Evolutionary conservation across 228 moss, liverwort and hornwort genomes (phyloP), one percentile per base, ranked within the genome.

Genomic region (Sphagnum magellanicum): DNA sequence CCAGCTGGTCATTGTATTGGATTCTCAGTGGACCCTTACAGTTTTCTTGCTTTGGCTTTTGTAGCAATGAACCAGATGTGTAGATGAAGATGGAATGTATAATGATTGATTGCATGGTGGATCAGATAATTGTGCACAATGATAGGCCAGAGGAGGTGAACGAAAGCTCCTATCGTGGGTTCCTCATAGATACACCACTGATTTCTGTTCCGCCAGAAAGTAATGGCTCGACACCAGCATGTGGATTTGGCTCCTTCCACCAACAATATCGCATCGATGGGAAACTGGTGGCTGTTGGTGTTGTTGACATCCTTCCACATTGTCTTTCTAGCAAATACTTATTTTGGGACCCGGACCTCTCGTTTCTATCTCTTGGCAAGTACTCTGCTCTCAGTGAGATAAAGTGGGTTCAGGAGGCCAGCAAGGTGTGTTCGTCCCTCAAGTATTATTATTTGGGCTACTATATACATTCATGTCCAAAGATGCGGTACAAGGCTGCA

Each of bases 261-360:
- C 98, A 98, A 74, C 98, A 94, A 68, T 98, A 98, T 73, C 76
- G 76, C 64, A 78, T 98, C 49, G 82, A 90, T 74, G 98, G 94
- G 57, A 85, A 79, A 75, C 73, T 98, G 50, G 86, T 98, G 68
- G 98, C 98, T 66, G 98, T 98, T 11, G 98, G 98, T 60, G 98
- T 98, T 50, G 81, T 98, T 63, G 98, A 98, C 64, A 87, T 98
- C 66, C 73, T 98, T 9, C 98, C 98, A 68, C 58, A 77, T 67
- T 98, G 94, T 74, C 87, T 98, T 61, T 98, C 98, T 51, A 98
- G 98, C 89, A 98, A 93, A 75, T 98, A 98, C 65, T 73, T 94
- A 60, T 92, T 98, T 68, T 98, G 98, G 98, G 91, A 98, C 75
- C 98, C 98, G 72, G 98, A 98, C 75, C 77, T 87, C 57, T 91